Evolutionary conservation across 2,329 filamentous ascomycete genomes (phyloP), one percentile per base, ranked within the genome.

Genomic region (Metarhizium sp.): DNA sequence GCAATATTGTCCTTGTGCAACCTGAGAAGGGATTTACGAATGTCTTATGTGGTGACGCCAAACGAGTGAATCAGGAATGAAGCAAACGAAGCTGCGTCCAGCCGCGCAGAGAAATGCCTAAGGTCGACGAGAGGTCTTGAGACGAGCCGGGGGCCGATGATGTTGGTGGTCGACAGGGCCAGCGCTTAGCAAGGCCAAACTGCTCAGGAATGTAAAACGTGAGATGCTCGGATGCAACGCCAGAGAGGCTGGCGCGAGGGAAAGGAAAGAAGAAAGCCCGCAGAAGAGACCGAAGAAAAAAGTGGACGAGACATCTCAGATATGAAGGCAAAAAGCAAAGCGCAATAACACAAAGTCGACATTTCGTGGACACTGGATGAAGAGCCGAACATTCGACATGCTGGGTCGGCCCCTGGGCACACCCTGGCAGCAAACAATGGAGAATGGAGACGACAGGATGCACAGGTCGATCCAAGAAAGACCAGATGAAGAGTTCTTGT

Each of bases 51-150:
- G 45, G 52, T 42, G 45, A 42, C 45, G 43, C 46, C 52, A 50
- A 48, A 32, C 36, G 38, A n/a, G 55, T 59, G 57, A 54, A 57
- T 59, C 57, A 53, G 55, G 25, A 51, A 45, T 29, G 53, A 48
- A 51, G 45, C 53, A 55, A 43, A 32, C 46, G n/a, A 16, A 16
- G 32, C 49, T 43, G 32, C 20, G 49, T 49, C 56, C 56, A 56
- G 55, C 54, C 54, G 59, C 52, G 47, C 16, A n/a, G 38, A 58
- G 50, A 58, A 54, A 53, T 56, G 55, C 18, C 11, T 11, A 47
- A 51, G 34, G n/a, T 13, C 18, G 46, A 10, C 25, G 10, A 51
- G 8, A 16, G n/a, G 10, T 16, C 16, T 13, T 25, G 34, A 20
- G 29, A 18, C 25, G 13, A 10, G 25, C 20, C 30, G 30, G 34